Conservation (phyloP, 805 yeast species). For the Pichia nanzhaoensis region DNA sequence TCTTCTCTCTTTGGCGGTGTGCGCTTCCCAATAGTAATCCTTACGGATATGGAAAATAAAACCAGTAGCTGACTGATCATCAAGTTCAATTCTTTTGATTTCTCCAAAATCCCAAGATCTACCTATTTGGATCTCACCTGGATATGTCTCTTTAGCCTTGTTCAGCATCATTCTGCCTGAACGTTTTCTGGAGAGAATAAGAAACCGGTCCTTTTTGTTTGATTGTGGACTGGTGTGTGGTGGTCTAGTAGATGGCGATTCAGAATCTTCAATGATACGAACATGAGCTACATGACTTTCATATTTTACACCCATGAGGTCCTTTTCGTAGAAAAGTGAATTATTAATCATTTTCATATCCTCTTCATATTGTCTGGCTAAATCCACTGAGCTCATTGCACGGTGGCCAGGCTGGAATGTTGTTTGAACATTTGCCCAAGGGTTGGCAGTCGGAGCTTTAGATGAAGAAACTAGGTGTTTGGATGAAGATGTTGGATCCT, state of each 20-base stretch:
- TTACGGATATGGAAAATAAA: conserved; percentile 59
- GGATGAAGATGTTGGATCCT: too few relatives aligned
- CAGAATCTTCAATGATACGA: conserved; percentile 65
- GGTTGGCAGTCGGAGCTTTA: too few relatives aligned
- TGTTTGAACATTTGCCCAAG: neutral
- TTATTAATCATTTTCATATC: conserved; percentile 44
- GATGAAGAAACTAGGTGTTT: too few relatives aligned
- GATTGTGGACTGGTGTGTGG: conserved; percentile 43
- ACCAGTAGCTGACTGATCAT: conserved; percentile 47
- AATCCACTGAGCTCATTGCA: conserved; percentile 22
- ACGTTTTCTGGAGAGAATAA: conserved; percentile 51
- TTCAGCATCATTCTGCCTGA: conserved; percentile 68
- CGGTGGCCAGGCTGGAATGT: conserved; percentile 9
- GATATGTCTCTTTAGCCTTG: conserved; percentile 76
- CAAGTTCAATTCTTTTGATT: conserved; percentile 49
- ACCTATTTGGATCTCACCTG: conserved; percentile 79
- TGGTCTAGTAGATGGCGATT: conserved; percentile 62
- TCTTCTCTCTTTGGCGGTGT: conserved; percentile 48
- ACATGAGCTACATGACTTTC: conserved; percentile 73
- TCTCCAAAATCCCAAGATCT: conserved; percentile 86
- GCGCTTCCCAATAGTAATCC: conserved; percentile 77
- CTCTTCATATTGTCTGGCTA: conserved; percentile 53
- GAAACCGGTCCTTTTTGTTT: conserved; percentile 54
- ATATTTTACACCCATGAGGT: conserved; percentile 35
- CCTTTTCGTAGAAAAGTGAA: conserved; percentile 44